Base-by-base conservation (phyloP, 805 yeast species). In the Wickerhamiella hasegawae region DNA sequence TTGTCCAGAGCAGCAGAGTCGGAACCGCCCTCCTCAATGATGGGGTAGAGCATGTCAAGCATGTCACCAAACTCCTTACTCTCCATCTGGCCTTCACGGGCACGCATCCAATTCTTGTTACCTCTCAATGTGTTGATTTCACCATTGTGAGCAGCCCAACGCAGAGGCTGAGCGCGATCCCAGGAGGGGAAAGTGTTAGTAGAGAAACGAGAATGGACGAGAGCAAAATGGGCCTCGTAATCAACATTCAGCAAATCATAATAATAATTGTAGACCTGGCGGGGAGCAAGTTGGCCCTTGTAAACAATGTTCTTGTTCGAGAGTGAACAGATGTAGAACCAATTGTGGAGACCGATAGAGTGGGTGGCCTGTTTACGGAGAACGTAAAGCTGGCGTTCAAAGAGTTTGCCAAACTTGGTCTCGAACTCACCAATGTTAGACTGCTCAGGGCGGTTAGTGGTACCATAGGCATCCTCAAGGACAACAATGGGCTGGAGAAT, bases 151-250 rank as follows among this genome's bases (percentile, higher is more conserved):
- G 98, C 98, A 22, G 94, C 82, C 78, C 92, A 77, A 58, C 97
- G 69, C 52, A 87, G 68, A 33, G 98, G 98, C 62, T 87, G 98
- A 18, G 98, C 97, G 60, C 98, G 74, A 62, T 90, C 98, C 98
- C 98, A 87, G n/a, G 95, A 83, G 32, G 98, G 98, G 73, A 87
- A 87, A 33, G 98, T 87, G 60, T 87, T 87, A 22, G 98, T 87
- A 39, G 96, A 84, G 68, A 87, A 87, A 57, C 98, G 74, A 18
- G 97, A 85, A 63, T 87, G 98, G 34, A 87, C 97, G 28, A 87
- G 68, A 12, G 96, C 94, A 66, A 90, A 82, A 54, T 85, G 96
- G 31, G 92, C 90, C 62, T 83, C 87, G 59, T 75, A 87, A 52
- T 84, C 90, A 19, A 84, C 87, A 56, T 83, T 84, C 43, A 74